These are phyloP conservation scores for Fusarium sarcochroum DNA, from an alignment of 2,329 filamentous ascomycete species.

Conservation along the genomic window DNA sequence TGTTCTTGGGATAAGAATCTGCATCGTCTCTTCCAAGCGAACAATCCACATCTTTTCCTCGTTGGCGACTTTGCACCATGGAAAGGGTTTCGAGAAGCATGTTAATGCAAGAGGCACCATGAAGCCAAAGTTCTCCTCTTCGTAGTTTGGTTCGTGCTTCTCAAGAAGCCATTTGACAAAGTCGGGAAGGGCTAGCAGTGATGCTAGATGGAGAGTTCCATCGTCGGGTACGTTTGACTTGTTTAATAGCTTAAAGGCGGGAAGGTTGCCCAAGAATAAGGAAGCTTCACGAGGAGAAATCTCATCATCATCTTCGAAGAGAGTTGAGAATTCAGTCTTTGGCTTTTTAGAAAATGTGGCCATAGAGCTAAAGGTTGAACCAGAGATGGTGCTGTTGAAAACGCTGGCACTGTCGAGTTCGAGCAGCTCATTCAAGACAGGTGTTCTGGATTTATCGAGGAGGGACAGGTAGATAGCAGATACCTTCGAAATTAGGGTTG, in stretches of 20 bases:
- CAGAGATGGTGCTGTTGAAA: conserved; percentile 14
- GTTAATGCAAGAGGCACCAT: conserved; percentile 22
- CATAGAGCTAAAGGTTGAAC: conserved; percentile 22
- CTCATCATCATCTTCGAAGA: conserved; percentile 30
- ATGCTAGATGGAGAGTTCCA: conserved; percentile 25
- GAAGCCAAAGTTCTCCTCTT: conserved; percentile 25
- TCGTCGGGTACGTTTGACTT: background rate
- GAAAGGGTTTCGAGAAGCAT: conserved; percentile 17
- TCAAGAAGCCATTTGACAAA: conserved; percentile 22
- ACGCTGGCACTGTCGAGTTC: background rate
- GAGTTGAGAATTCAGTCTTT: conserved; percentile 12
- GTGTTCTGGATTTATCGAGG: conserved; percentile 6
- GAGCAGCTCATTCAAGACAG: conserved; percentile 6
- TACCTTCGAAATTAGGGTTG: conserved; percentile 3
- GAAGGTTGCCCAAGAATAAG: conserved; percentile 17
- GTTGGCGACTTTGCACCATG: conserved; percentile 24
- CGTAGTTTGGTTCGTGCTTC: conserved; percentile 24
- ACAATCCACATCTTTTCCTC: conserved; percentile 11
- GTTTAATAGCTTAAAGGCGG: conserved; percentile 13
- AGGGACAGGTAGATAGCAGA: conserved; percentile 17
- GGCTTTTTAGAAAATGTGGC: conserved; percentile 5
- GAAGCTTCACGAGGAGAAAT: conserved; percentile 20
- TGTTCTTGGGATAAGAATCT: conserved; percentile 16
- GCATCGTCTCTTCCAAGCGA: conserved; percentile 19
- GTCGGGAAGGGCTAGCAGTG: conserved; percentile 11